phyloP scores from a whole-genome alignment of 805 yeast genomes.

The Candida succiphila region DNA sequence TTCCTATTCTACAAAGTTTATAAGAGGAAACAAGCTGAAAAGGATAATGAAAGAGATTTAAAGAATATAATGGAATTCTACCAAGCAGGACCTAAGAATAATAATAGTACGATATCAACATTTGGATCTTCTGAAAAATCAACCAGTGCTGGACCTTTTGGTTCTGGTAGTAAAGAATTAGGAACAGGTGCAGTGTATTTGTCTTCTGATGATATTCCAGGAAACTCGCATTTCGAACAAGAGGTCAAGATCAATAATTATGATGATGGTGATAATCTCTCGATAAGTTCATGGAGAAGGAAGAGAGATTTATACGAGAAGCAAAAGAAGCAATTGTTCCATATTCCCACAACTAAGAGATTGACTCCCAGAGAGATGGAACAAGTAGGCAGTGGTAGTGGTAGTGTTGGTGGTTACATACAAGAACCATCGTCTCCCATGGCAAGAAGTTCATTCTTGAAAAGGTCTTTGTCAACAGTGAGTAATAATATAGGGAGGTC shows the following conservation, averaged over 20 bases:
- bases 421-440: neutral
- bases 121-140: neutral
- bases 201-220: slow-evolving; percentile 1
- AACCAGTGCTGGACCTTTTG: neutral
- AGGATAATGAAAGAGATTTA: slow-evolving; percentile 18
- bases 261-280: slow-evolving; percentile 31
- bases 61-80: slow-evolving; percentile 23
- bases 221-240: slow-evolving; percentile 8
- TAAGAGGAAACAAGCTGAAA: slow-evolving; percentile 15
- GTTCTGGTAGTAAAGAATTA: neutral
- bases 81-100: slow-evolving; percentile 8
- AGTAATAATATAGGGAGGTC: slow-evolving; percentile 17
- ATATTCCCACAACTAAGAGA: neutral
- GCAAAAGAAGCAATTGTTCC: slow-evolving; percentile 6
- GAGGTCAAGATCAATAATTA: slow-evolving; percentile 19
- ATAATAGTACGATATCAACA: slow-evolving; percentile 3
- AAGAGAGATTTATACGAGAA: slow-evolving; percentile 36
- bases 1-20: slow-evolving; percentile 19
- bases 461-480: slow-evolving; percentile 19
- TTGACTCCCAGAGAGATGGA: neutral
- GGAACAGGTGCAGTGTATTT: neutral
- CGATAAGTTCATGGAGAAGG: slow-evolving; percentile 43
- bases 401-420: neutral
- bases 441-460: slow-evolving; percentile 7
- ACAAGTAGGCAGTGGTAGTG: neutral